These are phyloP conservation scores for Onygenales sp. DNA, from an alignment of 2,329 filamentous ascomycete genomes.

Conservation along the genomic window DNA sequence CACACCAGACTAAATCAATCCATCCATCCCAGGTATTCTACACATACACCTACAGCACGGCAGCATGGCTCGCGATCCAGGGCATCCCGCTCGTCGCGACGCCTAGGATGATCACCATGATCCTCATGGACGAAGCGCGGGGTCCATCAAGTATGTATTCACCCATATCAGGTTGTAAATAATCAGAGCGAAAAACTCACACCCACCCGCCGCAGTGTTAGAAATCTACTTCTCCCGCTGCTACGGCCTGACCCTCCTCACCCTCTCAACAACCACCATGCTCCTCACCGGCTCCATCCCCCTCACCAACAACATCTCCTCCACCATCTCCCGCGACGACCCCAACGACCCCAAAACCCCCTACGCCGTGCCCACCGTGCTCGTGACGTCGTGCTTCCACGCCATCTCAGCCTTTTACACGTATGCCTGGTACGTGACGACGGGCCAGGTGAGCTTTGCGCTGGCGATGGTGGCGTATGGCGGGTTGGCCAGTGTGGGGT, in stretches of 20 bases:
- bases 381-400: conserved; percentile 60
- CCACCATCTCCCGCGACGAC: conserved; percentile 32
- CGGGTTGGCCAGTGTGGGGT: conserved; percentile 50
- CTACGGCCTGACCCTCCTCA: conserved; percentile 58
- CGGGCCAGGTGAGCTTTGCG: conserved; percentile 48
- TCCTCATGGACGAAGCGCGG: conserved; percentile 50
- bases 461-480: conserved; percentile 51
- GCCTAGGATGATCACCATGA: conserved; percentile 51
- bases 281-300: conserved; percentile 64
- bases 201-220: conserved; percentile 35
- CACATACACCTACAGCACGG: conserved; percentile 36
- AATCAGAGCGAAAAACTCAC: background rate
- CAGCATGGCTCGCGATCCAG: conserved; percentile 36
- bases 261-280: conserved; percentile 54
- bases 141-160: conserved; percentile 40
- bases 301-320: conserved; percentile 36
- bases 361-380: conserved; percentile 56
- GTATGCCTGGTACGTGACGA: conserved; percentile 56
- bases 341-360: conserved; percentile 44
- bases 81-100: conserved; percentile 47
- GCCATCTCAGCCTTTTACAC: conserved; percentile 52
- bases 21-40: conserved; percentile 28
- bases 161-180: background rate
- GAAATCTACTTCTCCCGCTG: conserved; percentile 66
- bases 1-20: background rate